Evolutionary conservation across 768 basidiomycete genomes (phyloP), one percentile per base, ranked within the genome.

Genomic region (Pleurotus sapidus): DNA sequence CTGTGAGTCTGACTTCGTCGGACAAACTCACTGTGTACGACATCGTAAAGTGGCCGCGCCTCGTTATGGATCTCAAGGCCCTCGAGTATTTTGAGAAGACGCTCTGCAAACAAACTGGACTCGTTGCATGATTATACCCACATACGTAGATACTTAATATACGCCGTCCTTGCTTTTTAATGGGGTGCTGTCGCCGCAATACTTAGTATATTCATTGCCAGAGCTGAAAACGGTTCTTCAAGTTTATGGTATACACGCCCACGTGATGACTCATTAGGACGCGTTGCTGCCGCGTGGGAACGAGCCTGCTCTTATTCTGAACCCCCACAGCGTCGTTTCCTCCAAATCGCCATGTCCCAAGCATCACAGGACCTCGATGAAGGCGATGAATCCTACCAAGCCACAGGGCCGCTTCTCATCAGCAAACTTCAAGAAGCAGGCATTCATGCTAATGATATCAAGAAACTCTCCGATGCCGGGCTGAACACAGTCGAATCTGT

Each of bases 401-500:
- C 87, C 56, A 82, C 86, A 15, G 95, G 92, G 3, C 95, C 95
- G 57, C 77, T 96, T 59, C 86, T 95, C 48, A 87, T 97, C 57
- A 76, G 75, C 64, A 97, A 96, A 70, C 78, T 86, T 34, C 82
- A 95, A 74, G 95, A 96, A 75, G 86, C 86, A 15, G 96, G 96
- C 6, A 91, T 98, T 61, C 86, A 89, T 47, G 71, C 87, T 25
- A 90, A 93, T 64, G 97, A 98, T 67, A 88, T 95, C 76, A 93
- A 95, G 83, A 98, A 98, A 71, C 87, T 99, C 47, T 71, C 84
- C 11, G 95, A 97, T 50, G 93, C 91, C 27, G 97, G 97, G 11
- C 81, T 91, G 59, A 84, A 96, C 70, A 98, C 97, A 2, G 86
- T 99, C 61, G 97, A 99, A 69, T 84, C 93, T 14, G 93, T 98